Conservation (phyloP, 2,329 filamentous ascomycete genomes). For the Pseudocercospora pini-densiflorae region DNA sequence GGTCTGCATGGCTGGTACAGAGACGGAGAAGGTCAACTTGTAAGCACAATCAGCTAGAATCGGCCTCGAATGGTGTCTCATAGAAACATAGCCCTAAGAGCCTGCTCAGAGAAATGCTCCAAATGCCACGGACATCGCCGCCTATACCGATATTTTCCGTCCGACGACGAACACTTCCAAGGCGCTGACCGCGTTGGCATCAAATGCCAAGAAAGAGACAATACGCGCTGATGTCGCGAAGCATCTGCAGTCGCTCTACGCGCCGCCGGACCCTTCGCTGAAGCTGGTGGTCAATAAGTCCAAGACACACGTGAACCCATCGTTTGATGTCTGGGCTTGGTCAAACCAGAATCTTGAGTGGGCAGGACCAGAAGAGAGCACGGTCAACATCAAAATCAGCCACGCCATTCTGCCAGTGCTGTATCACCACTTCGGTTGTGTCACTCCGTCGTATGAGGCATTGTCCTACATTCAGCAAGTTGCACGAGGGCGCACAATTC, state of each 20-base stretch:
- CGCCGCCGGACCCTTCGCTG: constrained; percentile 49
- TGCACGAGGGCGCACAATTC: constrained; percentile 56
- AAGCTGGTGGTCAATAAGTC: constrained; percentile 47
- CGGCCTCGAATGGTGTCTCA: constrained; percentile 24
- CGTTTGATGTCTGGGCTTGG: constrained; percentile 70
- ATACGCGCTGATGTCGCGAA: constrained; percentile 61
- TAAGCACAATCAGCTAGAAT: constrained; percentile 27
- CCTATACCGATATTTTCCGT: constrained; percentile 70
- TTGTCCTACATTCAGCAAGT: constrained; percentile 64
- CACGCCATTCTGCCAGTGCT: constrained; percentile 74
- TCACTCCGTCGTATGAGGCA: constrained; percentile 69
- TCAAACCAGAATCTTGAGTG: constrained; percentile 67
- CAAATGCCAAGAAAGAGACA: constrained; percentile 69
- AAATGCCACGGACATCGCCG: constrained; percentile 62
- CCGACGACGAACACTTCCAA: constrained; percentile 63
- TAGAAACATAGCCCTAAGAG: constrained; percentile 29
- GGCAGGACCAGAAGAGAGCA: constrained; percentile 62
- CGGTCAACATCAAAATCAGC: constrained; percentile 58
- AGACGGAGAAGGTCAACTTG: constrained; percentile 46
- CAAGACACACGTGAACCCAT: constrained; percentile 63
- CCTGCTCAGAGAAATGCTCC: constrained; percentile 49
- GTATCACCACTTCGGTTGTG: constrained; percentile 80
- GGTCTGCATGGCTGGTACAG: constrained; percentile 59
- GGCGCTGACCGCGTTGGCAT: constrained; percentile 64
- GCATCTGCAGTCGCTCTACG: constrained; percentile 60